Base-by-base conservation (phyloP, 148 eudicot species). In the Selenicereus undatus region DNA sequence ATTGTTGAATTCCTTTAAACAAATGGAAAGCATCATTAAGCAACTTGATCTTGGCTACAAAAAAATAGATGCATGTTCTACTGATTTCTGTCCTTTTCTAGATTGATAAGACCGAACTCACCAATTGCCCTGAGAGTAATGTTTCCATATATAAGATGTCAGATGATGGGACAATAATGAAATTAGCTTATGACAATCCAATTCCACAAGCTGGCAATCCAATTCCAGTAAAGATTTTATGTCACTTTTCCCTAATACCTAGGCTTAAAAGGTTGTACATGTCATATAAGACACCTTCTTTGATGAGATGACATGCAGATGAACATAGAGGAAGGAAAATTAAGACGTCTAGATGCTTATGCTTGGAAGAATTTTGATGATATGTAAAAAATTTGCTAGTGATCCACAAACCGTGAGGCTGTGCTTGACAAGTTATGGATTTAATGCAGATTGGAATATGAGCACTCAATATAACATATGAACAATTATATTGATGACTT, bases 341-440 rank as follows among this genome's bases (percentile, higher is more conserved):
- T 76, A 35, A 81, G 81, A 32, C 84, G 82, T 82, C 83, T 71
- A 2, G 73, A 32, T 32, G 32, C 78, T 0, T 65, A 86, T 52
- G 43, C 81, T 10, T 18, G 32, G 2, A 32, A 32, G 32, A 1
- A 32, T 32, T 32, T 32, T 32, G 32, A 32, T 0, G 2, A 32
- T 32, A 32, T 32, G 2, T 32, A 32, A 1, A 32, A 24, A 18
- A 72, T 45, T 45, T 10, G 50, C 50, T 45, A 45, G 50, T 4
- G 5, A 45, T 45, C 11, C 11, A 10, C 50, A 4, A 45, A 45
- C 8, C 11, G 5, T 45, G 2, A 10, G 11, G 11, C 11, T 45
- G 1, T 45, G 32, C 50, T 45, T 45, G 0, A 6, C 5, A 6
- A 45, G 9, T 45, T 1, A 32, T 45, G 50, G 50, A 10, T 45